A percentile compares a stretch with the other conserved stretches of the same genome.
Evolutionary conservation across 179 eudicot species (phyloP).

Genomic region (Carnegiea gigantea): DNA sequence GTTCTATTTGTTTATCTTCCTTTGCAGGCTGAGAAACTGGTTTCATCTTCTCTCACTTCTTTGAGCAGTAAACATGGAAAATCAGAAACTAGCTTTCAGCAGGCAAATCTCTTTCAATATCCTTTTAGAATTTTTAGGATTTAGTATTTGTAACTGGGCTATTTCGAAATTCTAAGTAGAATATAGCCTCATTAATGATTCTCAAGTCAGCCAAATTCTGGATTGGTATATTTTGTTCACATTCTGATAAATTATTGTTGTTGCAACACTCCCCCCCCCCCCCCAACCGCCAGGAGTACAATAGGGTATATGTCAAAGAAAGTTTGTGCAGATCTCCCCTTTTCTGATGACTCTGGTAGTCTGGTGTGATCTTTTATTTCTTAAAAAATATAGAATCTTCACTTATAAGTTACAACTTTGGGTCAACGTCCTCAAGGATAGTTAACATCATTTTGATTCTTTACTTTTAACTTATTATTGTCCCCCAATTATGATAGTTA

Average conservation of each 20-base stretch:
- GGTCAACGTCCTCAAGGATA: too few species aligned
- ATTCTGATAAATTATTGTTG: not conserved
- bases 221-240: not conserved
- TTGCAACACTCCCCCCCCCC: too few species aligned
- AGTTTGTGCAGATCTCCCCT: too few species aligned
- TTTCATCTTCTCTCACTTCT: slow-evolving; percentile 64
- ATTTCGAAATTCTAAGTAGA: not conserved
- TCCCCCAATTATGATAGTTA: not conserved
- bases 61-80: slow-evolving; percentile 32
- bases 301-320: too few species aligned
- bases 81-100: slow-evolving; percentile 57
- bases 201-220: not conserved
- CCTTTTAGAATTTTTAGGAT: not conserved
- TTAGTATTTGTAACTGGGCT: not conserved
- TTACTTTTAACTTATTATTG: too few species aligned
- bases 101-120: slow-evolving; percentile 40
- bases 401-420: too few species aligned
- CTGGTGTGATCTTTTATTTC: too few species aligned
- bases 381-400: too few species aligned
- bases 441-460: too few species aligned
- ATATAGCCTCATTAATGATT: not conserved
- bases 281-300: too few species aligned
- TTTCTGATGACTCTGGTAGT: too few species aligned
- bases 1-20: not conserved
- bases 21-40: slow-evolving; percentile 84